Evolutionary conservation across 164 flowering plant genomes (phyloP).

Genomic region (Cinnamomum chago): DNA sequence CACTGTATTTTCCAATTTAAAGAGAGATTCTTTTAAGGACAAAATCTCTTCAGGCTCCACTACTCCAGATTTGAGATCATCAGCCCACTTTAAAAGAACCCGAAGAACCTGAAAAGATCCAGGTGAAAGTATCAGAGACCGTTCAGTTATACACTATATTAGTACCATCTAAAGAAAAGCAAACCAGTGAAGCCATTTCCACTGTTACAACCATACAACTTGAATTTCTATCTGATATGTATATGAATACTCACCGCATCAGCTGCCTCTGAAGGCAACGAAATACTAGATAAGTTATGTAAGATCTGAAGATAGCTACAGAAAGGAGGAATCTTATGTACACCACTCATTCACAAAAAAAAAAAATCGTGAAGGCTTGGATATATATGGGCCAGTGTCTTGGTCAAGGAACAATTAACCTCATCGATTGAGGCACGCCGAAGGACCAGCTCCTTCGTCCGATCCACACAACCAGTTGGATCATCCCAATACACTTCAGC

Average conservation of each 20-base stretch:
- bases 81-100: constrained; percentile 66
- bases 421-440: constrained; percentile 13
- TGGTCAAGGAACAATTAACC: constrained; percentile 22
- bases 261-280: constrained; percentile 71
- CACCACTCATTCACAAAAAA: constrained; percentile 70
- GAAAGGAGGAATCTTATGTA: constrained; percentile 55
- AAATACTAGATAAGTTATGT: constrained; percentile 46
- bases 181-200: not conserved
- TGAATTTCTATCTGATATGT: constrained; percentile 1
- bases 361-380: constrained; percentile 74
- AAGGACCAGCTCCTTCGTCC: constrained; percentile 23
- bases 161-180: not conserved
- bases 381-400: constrained; percentile 52
- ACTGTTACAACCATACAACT: constrained; percentile 1
- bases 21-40: constrained; percentile 55
- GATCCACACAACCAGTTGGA: constrained; percentile 52
- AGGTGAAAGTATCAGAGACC: not conserved
- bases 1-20: constrained; percentile 40
- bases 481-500: constrained; percentile 84
- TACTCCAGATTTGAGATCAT: constrained; percentile 57
- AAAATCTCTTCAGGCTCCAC: constrained; percentile 44
- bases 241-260: constrained; percentile 45
- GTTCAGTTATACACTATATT: not conserved
- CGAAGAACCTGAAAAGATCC: constrained; percentile 49
- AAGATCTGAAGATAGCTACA: constrained; percentile 53